phyloP scores from a whole-genome alignment of 495 filamentous ascomycete species.

The Neurospora cerealis region DNA sequence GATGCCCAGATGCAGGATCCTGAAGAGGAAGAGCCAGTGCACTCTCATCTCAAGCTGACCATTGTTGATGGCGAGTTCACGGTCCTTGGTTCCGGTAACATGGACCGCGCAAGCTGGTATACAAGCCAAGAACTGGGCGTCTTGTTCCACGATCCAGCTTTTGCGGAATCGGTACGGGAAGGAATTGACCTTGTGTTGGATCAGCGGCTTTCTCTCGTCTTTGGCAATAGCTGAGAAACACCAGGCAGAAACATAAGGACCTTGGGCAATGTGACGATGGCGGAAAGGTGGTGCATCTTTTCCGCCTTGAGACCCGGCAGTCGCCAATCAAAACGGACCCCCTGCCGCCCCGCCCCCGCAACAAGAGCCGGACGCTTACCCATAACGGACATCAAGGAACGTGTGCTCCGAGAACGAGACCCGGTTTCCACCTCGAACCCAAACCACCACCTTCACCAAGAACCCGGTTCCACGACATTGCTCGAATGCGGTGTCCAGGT shows the following conservation, averaged over 20 bases:
- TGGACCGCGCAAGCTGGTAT: constrained; percentile 68
- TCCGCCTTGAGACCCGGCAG: constrained; percentile 12
- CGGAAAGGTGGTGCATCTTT: constrained; percentile 18
- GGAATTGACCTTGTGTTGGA: constrained; percentile 33
- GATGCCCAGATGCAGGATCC: not conserved
- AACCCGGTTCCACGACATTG: constrained; percentile 17
- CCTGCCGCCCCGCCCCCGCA: constrained; percentile 14
- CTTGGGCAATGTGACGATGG: constrained; percentile 12
- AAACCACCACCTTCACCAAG: not conserved
- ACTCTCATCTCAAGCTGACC: constrained; percentile 62
- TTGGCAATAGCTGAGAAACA: constrained; percentile 10
- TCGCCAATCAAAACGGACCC: constrained; percentile 5
- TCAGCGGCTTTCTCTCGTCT: constrained; percentile 30
- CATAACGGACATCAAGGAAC: constrained; percentile 22
- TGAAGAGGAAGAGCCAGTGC: constrained; percentile 41
- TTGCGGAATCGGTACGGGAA: constrained; percentile 33
- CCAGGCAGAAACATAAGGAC: not conserved
- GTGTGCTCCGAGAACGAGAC: constrained; percentile 19
- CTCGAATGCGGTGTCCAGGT: constrained; percentile 13
- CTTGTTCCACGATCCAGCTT: constrained; percentile 40
- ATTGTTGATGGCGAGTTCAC: constrained; percentile 50
- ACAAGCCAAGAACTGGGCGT: constrained; percentile 71
- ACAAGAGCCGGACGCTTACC: constrained; percentile 18
- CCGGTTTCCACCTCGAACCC: constrained; percentile 12
- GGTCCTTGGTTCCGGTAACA: constrained; percentile 64